Base-by-base conservation (phyloP, 371 early-diverging fungal species). In the Mucor lusitanicus region DNA sequence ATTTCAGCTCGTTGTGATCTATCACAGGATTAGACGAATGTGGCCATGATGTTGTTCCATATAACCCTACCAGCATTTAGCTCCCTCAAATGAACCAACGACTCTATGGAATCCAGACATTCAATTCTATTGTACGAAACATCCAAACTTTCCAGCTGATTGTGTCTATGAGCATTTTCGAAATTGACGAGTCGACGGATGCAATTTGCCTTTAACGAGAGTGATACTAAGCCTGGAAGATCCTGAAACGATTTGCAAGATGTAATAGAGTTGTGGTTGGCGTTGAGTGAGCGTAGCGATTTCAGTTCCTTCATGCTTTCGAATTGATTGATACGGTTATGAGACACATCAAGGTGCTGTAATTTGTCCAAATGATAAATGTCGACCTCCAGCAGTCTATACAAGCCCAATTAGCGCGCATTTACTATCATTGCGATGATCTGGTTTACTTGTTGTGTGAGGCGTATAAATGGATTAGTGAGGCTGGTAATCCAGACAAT, bases 91-190 rank as follows among this genome's bases (percentile, higher is more conserved):
- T 74, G 72, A 11, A 39, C 30, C 27, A 87, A 69, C 1, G 70
- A 64, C 64, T 85, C 80, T 3, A 85, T 67, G 3, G 78, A 71
- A 11, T 84, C 83, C 8, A 87, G 61, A 37, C 77, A 66, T 59
- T 83, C 76, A 19, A 87, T 81, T 32, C 80, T 76, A 64, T 87
- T 87, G 60, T 77, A 72, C 1, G 88, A 81, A 3, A 84, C 68
- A 66, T 87, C 84, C 59, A 87, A 63, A 8, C 65, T 78, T 64
- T 87, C 88, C 21, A 87, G 67, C 65, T 79, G 65, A 61, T 79
- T 83, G 60, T 17, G 17, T 30, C 23, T 63, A 44, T 19, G 60
- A 44, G 70, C 71, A 27, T 68, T 44, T 27, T 71, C 64, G 59
- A 87, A 82, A 28, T 62, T 42, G 0, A 68, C 65, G 17, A 87